Base-by-base conservation (phyloP, 1,139 yeast species). In the Ogataea hybrid region DNA sequence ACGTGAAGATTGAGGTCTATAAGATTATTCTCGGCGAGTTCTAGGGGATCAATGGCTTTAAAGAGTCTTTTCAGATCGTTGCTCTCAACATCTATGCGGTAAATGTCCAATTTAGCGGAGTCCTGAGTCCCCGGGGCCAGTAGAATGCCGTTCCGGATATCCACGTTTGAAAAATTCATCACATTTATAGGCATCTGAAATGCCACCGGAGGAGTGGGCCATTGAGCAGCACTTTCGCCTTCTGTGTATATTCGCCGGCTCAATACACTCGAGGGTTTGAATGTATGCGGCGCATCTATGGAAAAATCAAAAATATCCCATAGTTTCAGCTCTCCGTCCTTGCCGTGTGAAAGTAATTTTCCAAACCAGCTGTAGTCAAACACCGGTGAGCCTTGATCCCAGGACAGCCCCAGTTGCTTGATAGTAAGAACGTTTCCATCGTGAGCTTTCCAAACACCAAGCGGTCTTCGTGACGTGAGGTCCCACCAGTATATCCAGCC, bases 401-500 rank as follows among this genome's bases (percentile, higher is more conserved):
- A 62, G 6, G 29, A 7, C 5, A 66, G 10, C 11, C 71, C 72
- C 29, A 73, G 50, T 43, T 69, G 71, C 39, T 62, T 56, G 4
- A 78, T 49, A 1, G 78, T 68, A 18, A 77, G 50, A 3, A 79
- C 59, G n/a, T 62, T 59, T 2, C 49, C 58, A 10, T 66, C 65
- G 53, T 79, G 85, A 3, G 73, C 84, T 46, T 66, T 61, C 76
- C 81, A 75, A 6, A 64, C 62, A 2, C 64, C 64, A 1, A 65
- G 28, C 0, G 79, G 75, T 37, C 82, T 53, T 42, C 70, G 62
- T 0, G 68, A 65, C 2, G 56, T 39, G 3, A 79, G 40, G 49
- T 76, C 71, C 85, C 84, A 79, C 61, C 77, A 62, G 2, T 71
- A 65, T 1, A 77, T 52, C 58, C 67, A 61, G 0, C 85, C 85